Evolutionary conservation across 495 filamentous ascomycete genomes (phyloP).

Genomic region (Podospora fimiseda): DNA sequence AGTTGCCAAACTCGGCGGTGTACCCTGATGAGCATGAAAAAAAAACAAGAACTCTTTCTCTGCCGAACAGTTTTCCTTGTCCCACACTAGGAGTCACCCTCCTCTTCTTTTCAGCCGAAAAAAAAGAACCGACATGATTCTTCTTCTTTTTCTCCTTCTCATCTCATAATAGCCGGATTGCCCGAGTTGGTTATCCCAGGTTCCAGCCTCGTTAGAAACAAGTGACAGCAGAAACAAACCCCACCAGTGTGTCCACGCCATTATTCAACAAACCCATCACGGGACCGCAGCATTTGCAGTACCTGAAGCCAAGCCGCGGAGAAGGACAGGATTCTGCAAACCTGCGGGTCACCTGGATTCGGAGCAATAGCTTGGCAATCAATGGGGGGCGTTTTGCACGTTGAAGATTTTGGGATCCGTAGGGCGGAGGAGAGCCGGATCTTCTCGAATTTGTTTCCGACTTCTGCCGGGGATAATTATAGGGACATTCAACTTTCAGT

Average conservation of each 20-base stretch:
- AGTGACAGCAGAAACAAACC: background rate
- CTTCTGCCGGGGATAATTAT: conserved; percentile 1
- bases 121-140: background rate
- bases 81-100: background rate
- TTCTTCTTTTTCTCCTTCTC: background rate
- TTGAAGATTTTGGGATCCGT: too few species aligned
- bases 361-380: background rate
- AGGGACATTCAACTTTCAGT: too few species aligned
- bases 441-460: conserved; percentile 1
- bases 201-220: background rate
- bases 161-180: conserved; percentile 2
- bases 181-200: conserved; percentile 2
- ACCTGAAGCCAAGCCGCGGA: too few species aligned
- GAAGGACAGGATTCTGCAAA: too few species aligned
- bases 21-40: too few species aligned
- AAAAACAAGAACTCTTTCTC: background rate
- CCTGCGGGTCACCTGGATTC: background rate
- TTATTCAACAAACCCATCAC: background rate
- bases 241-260: background rate
- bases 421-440: background rate
- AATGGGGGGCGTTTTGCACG: too few species aligned
- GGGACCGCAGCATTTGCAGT: background rate
- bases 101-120: background rate
- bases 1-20: background rate
- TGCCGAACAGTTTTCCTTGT: background rate